Base-by-base conservation (phyloP, 176 grass and related monocot genomes). In the Bromus sterilis region DNA sequence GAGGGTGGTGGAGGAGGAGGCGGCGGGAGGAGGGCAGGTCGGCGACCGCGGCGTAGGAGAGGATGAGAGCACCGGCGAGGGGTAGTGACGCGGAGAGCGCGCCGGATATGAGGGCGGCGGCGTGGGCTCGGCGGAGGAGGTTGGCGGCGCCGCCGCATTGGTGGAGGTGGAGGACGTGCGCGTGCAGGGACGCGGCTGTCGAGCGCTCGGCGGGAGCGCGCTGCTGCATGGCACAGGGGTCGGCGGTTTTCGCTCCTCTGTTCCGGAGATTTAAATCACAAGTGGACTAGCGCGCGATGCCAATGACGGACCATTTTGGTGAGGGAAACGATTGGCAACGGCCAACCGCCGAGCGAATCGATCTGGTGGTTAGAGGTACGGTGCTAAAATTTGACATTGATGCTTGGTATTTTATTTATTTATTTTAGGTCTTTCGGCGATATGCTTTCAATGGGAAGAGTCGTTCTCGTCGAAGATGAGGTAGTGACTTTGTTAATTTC, bases 21-120 rank as follows among this genome's bases (percentile, higher is more conserved):
- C 53, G 90, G 83, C 77, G 75, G 20, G 89, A 81, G 26, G 91
- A 81, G 14, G 69, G 23, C 25, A 91, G 55, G 70, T 88, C 87
- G 25, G 11, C n/a, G 23, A 83, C 32, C 61, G 89, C 82, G 3
- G 89, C 76, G 75, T 97, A 91, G 12, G 91, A 90, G 70, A 97
- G 91, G 39, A 94, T 82, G 21, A 94, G 77, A 15, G 89, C 83
- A 64, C 89, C 89, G 16, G 87, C 68, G 16, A 86, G 64, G 16
- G 85, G 82, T 5, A 94, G 65, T 34, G 82, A 87, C 53, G 30
- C 31, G 25, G 58, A 29, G 46, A 97, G 80, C 68, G 87, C 81
- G 56, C 87, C 91, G 32, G 80, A 77, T 62, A 74, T 33, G 9
- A 94, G 56, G 73, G 89, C 53, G 7, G 67, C 87, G 12, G 85